Evolutionary conservation across 139 green algal genomes (phyloP).

Genomic region (Micromonas commoda): DNA sequence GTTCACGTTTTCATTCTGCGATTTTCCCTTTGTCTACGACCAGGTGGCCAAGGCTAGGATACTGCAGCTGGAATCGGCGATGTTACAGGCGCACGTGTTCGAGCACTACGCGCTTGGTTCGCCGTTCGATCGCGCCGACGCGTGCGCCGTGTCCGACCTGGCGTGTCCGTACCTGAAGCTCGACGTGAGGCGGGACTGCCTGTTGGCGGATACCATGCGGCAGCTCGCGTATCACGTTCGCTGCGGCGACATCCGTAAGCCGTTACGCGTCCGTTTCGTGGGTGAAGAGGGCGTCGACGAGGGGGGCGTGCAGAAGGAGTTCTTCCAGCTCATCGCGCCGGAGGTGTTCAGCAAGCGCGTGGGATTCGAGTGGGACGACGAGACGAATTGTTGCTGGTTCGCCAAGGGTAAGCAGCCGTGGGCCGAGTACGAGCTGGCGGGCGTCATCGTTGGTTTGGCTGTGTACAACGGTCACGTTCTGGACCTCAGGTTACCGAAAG

Average conservation of each 20-base stretch:
- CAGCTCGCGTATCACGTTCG: too few species aligned
- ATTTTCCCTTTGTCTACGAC: slow-evolving; percentile 68
- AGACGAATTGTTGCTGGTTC: slow-evolving; percentile 53
- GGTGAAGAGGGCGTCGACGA: slow-evolving; percentile 83
- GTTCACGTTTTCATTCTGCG: slow-evolving; percentile 57
- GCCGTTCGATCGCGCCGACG: too few species aligned
- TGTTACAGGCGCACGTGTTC: slow-evolving; percentile 36
- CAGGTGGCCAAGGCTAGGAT: slow-evolving; percentile 52
- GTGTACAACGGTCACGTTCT: slow-evolving; percentile 89
- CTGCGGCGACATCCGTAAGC: slow-evolving; percentile 50
- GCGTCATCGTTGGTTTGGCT: slow-evolving; percentile 76
- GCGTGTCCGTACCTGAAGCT: too few species aligned
- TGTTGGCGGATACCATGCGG: too few species aligned
- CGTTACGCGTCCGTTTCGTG: slow-evolving; percentile 72
- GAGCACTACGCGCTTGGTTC: too few species aligned
- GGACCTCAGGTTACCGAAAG: slow-evolving; percentile 70
- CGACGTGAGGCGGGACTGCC: too few species aligned
- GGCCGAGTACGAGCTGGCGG: slow-evolving; percentile 69
- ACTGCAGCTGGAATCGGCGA: slow-evolving; percentile 60
- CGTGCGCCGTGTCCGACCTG: too few species aligned
- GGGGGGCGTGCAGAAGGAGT: slow-evolving; percentile 81
- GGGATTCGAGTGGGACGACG: slow-evolving; percentile 70
- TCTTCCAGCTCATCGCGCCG: slow-evolving; percentile 76
- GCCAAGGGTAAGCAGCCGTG: neutral
- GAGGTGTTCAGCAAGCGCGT: slow-evolving; percentile 68